phyloP scores from a whole-genome alignment of 2,329 filamentous ascomycete genomes.

The Dryadomyces quercivorus region DNA sequence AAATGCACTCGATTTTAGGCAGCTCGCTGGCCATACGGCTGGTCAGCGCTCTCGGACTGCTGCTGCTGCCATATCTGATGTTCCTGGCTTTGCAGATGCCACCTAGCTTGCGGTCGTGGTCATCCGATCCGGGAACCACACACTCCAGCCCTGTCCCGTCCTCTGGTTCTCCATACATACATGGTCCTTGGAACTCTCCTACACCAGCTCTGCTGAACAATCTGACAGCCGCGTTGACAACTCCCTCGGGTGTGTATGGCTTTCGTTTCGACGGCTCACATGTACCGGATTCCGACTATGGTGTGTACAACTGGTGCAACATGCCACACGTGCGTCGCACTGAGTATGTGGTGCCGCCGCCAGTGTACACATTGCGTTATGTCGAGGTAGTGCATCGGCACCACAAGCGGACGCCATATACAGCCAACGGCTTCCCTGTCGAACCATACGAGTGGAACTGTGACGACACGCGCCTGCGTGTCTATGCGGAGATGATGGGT shows the following conservation, averaged over 20 bases:
- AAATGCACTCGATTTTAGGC: background rate
- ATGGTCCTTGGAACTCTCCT: slow-evolving; percentile 17
- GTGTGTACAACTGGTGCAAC: slow-evolving; percentile 71
- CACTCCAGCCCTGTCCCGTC: background rate
- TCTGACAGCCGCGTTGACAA: slow-evolving; percentile 14
- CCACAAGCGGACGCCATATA: slow-evolving; percentile 75
- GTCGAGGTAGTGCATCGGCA: slow-evolving; percentile 73
- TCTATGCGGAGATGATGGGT: slow-evolving; percentile 44
- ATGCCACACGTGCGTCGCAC: slow-evolving; percentile 67
- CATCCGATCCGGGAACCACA: background rate
- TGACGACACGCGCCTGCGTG: slow-evolving; percentile 55
- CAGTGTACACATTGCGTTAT: slow-evolving; percentile 44
- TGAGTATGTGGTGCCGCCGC: slow-evolving; percentile 44
- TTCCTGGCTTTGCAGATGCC: background rate
- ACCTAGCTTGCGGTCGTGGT: background rate
- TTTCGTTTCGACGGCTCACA: slow-evolving; percentile 61
- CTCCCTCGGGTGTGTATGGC: slow-evolving; percentile 49
- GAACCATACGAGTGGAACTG: slow-evolving; percentile 67
- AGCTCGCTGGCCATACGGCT: background rate
- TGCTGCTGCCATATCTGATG: slow-evolving; percentile 5
- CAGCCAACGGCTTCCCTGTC: slow-evolving; percentile 61
- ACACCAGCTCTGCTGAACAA: slow-evolving; percentile 17
- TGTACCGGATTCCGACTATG: slow-evolving; percentile 43
- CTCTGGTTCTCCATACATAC: slow-evolving; percentile 4
- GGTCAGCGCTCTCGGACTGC: slow-evolving; percentile 4